Percentiles rank a stretch among this genome's conserved stretches.
phyloP scores from a whole-genome alignment of 1,139 yeast genomes.

The Hyphopichia fennica region DNA sequence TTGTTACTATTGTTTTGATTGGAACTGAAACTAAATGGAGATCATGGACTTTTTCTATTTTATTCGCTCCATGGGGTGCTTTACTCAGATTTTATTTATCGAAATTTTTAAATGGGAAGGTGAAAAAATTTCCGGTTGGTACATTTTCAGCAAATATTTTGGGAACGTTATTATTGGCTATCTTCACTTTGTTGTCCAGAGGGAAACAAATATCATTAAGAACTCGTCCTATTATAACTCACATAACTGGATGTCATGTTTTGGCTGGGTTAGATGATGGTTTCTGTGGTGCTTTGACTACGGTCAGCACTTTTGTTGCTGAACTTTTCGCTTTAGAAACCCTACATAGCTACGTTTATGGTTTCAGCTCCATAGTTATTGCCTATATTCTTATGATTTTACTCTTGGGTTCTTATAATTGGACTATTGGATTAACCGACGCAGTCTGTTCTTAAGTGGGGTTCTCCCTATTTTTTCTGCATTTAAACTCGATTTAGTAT shows the following conservation, averaged over 20 bases:
- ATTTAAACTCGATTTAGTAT: too few species aligned
- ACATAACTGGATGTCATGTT: slow-evolving; percentile 47
- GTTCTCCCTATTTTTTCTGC: too few species aligned
- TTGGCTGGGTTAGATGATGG: slow-evolving; percentile 64
- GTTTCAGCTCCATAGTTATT: slow-evolving; percentile 30
- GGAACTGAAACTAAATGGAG: slow-evolving; percentile 52
- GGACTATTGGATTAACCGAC: slow-evolving; percentile 43
- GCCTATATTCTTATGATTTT: slow-evolving; percentile 45
- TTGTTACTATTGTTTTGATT: slow-evolving; percentile 45
- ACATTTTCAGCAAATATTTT: slow-evolving; percentile 68
- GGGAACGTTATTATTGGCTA: slow-evolving; percentile 59
- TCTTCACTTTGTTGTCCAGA: slow-evolving; percentile 50
- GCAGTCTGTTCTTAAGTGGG: slow-evolving; percentile 19
- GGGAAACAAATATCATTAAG: slow-evolving; percentile 31
- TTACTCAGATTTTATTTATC: slow-evolving; percentile 56
- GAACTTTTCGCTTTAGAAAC: slow-evolving; percentile 52
- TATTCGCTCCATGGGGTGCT: slow-evolving; percentile 71
- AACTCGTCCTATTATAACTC: slow-evolving; percentile 26
- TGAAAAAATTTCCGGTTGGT: slow-evolving; percentile 61
- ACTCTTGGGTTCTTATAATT: slow-evolving; percentile 54
- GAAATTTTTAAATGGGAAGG: slow-evolving; percentile 43
- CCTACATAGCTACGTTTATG: slow-evolving; percentile 39
- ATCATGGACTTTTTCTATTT: slow-evolving; percentile 56
- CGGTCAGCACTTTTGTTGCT: slow-evolving; percentile 73
- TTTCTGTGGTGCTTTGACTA: slow-evolving; percentile 74